Base-by-base conservation (phyloP, 2,329 filamentous ascomycete species). In the Fusarium xyrophilum region DNA sequence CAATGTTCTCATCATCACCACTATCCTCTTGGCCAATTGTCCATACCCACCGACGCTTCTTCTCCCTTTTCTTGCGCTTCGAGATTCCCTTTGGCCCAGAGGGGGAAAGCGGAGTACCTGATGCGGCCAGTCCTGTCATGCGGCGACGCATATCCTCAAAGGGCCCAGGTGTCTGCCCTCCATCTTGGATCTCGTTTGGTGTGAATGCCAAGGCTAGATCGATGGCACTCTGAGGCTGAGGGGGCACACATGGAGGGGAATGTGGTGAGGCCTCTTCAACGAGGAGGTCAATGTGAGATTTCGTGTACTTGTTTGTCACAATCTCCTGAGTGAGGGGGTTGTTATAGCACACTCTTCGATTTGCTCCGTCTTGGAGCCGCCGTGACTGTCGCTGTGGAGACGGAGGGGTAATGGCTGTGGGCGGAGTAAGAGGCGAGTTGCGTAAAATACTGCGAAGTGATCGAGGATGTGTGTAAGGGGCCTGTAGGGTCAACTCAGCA, bases 31-130 rank as follows among this genome's bases (percentile, higher is more conserved):
- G 82, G 5, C 84, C 86, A 44, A 90, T 89, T 3, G 88, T 90
- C 88, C 88, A 90, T 36, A 88, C 85, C 88, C 88, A 90, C 43
- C 84, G 84, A 15, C 87, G 80, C 76, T 86, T 88, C 82, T 88
- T 89, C 68, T 89, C 88, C 73, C 80, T 81, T 33, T 79, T 75
- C 64, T 83, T 87, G 13, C 83, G 80, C 74, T 87, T 88, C n/a
- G 83, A 81, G 48, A 85, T 79, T 4, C 83, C 83, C 2, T 78
- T 79, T 7, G 77, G 70, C 3, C 78, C 82, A 1, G 79, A 78
- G 0, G 83, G 81, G 3, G 78, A 80, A 3, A 79, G 65, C 2
- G 81, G 80, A 4, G 81, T 82, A 23, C 80, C 79, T 0, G 82
- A 76, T 11, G 72, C 78, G 46, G 72, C 79, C 48, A 86, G 75